Percentiles rank a stretch among this genome's conserved stretches.
These are phyloP conservation scores for Cyphellophora europaea DNA, from an alignment of 2,329 filamentous ascomycete genomes.

Conservation along the genomic window DNA sequence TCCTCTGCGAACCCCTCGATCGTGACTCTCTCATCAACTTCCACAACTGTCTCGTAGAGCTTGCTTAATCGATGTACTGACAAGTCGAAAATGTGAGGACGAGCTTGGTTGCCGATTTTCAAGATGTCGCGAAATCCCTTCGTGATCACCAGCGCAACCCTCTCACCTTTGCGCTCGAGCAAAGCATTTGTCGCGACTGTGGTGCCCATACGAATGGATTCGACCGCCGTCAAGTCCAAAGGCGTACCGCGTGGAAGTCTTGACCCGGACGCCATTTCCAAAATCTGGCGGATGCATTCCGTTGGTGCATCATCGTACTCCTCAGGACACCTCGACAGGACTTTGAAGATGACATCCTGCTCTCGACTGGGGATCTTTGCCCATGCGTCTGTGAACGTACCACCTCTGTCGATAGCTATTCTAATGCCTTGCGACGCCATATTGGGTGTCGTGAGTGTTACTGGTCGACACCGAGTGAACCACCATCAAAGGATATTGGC, in stretches of 20 bases:
- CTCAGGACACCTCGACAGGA: constrained; percentile 30
- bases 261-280: constrained; percentile 28
- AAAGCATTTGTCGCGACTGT: constrained; percentile 85
- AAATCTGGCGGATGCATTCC: constrained; percentile 72
- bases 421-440: constrained; percentile 5
- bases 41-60: constrained; percentile 71
- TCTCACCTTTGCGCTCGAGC: constrained; percentile 80
- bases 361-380: constrained; percentile 27
- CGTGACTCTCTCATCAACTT: constrained; percentile 81
- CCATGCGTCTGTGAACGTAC: constrained; percentile 31
- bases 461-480: too few relatives aligned
- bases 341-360: constrained; percentile 28
- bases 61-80: constrained; percentile 79
- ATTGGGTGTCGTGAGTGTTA: too few relatives aligned
- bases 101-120: constrained; percentile 80
- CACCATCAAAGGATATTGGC: too few relatives aligned
- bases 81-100: constrained; percentile 84
- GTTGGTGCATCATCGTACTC: constrained; percentile 48
- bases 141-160: constrained; percentile 77
- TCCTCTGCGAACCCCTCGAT: too few relatives aligned
- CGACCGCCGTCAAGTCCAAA: constrained; percentile 14
- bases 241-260: constrained; percentile 20
- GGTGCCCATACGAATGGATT: constrained; percentile 72
- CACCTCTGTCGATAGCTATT: constrained; percentile 25
- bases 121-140: constrained; percentile 81